Evolutionary conservation across 768 basidiomycete species (phyloP).

Genomic region (Panellus pusillus): DNA sequence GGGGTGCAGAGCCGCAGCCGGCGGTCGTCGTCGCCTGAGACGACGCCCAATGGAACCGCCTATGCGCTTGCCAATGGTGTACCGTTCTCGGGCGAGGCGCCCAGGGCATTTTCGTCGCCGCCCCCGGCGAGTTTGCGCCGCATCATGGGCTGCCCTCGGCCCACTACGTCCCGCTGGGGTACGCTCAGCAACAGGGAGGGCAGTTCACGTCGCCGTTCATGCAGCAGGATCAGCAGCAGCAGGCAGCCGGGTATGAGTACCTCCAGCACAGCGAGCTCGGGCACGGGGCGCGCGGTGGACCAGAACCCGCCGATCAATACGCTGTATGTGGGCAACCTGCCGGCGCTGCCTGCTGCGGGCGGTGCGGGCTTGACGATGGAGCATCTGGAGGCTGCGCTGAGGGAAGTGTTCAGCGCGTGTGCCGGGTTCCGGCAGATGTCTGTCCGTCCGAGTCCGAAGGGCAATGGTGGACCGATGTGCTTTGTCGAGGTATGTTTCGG

Average conservation of each 20-base stretch:
- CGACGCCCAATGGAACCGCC: neutral
- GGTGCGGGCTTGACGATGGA: slow-evolving; percentile 64
- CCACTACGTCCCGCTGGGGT: neutral
- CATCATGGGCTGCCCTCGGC: neutral
- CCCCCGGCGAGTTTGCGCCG: slow-evolving; percentile 13
- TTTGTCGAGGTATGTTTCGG: slow-evolving; percentile 81
- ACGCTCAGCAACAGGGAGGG: no score
- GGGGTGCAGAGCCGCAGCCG: slow-evolving; percentile 10
- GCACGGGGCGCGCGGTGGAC: slow-evolving; percentile 64
- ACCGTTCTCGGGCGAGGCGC: slow-evolving; percentile 17
- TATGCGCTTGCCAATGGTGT: neutral
- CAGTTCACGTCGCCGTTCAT: slow-evolving; percentile 4
- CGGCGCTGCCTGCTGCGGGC: slow-evolving; percentile 69
- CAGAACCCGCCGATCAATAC: slow-evolving; percentile 99
- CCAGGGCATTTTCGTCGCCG: slow-evolving; percentile 21
- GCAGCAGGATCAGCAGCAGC: slow-evolving; percentile 4
- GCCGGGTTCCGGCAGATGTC: slow-evolving; percentile 90
- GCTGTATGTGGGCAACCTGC: slow-evolving; percentile 98
- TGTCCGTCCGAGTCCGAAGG: slow-evolving; percentile 96
- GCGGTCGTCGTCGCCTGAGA: slow-evolving; percentile 1
- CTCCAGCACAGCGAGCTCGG: slow-evolving; percentile 39
- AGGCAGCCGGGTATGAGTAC: neutral
- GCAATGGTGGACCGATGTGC: slow-evolving; percentile 93
- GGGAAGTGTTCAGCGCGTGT: slow-evolving; percentile 76
- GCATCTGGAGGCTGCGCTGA: slow-evolving; percentile 83